Conservation (phyloP, 2,329 filamentous ascomycete genomes). For the Fusarium sp. region DNA sequence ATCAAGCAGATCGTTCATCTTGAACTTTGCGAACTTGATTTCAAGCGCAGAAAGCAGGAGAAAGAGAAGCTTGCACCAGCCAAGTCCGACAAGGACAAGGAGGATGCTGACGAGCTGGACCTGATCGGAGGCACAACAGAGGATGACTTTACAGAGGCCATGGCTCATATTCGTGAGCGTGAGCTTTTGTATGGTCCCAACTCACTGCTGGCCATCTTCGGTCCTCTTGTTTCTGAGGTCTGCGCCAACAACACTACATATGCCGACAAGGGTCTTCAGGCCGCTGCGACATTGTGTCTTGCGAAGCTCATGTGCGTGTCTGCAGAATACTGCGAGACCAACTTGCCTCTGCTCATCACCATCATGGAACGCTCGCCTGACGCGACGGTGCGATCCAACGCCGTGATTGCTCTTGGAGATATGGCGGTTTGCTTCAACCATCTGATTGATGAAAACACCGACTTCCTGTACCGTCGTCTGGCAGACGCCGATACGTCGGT, state of each 20-base stretch:
- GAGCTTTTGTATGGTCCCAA: conserved; percentile 85
- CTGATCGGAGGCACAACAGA: conserved; percentile 97
- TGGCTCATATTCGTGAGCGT: conserved; percentile 84
- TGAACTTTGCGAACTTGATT: conserved; percentile 96
- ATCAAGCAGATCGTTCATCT: conserved; percentile 99
- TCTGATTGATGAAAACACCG: conserved; percentile 98
- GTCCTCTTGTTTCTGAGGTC: conserved; percentile 90
- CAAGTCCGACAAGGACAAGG: conserved; percentile 65
- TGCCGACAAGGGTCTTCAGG: conserved; percentile 88
- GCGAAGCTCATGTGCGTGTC: conserved; percentile 99
- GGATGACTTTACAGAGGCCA: conserved; percentile 90
- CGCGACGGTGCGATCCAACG: conserved; percentile 92
- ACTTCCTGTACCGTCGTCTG: conserved; percentile 94
- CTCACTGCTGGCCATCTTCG: conserved; percentile 90
- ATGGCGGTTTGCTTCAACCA: conserved; percentile 99
- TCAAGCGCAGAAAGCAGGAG: conserved; percentile 94
- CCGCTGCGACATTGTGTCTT: conserved; percentile 91
- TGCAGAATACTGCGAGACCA: conserved; percentile 93
- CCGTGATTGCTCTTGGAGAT: conserved; percentile 95
- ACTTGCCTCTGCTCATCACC: conserved; percentile 93
- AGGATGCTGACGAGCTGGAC: conserved; percentile 89
- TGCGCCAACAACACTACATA: conserved; percentile 96
- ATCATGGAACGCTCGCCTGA: conserved; percentile 96
- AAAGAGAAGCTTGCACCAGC: conserved; percentile 75
- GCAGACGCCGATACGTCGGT: conserved; percentile 90